Percentiles rank a stretch among this genome's conserved stretches.
These are phyloP conservation scores for Aspergillus novofumigatus DNA, from an alignment of 2,329 filamentous ascomycete genomes.

Conservation along the genomic window DNA sequence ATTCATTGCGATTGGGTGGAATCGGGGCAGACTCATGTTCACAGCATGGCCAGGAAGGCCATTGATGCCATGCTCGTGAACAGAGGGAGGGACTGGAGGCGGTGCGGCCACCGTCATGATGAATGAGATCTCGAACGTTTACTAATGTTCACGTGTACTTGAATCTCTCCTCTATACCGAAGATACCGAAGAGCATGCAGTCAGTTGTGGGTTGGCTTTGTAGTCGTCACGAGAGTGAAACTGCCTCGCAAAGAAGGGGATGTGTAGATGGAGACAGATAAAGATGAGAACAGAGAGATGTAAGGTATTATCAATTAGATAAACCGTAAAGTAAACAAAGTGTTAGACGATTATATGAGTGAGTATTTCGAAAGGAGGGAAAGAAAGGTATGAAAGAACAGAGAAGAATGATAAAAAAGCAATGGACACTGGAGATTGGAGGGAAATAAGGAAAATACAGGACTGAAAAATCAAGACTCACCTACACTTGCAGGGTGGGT, in stretches of 20 bases:
- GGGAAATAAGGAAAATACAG: background rate
- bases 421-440: background rate
- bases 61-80: slow-evolving; percentile 31
- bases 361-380: background rate
- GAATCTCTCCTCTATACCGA: background rate
- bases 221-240: background rate
- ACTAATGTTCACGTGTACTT: background rate
- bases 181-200: background rate
- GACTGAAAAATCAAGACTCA: background rate
- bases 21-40: slow-evolving; percentile 32
- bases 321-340: slow-evolving; percentile 1
- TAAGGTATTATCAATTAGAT: slow-evolving; percentile 4
- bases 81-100: slow-evolving; percentile 30
- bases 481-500: background rate
- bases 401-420: background rate
- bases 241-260: background rate
- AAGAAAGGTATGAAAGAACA: background rate
- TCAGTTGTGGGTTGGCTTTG: background rate
- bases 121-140: slow-evolving; percentile 1
- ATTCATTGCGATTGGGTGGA: slow-evolving; percentile 41
- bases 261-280: background rate
- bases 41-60: slow-evolving; percentile 21
- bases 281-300: background rate
- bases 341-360: background rate
- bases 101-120: slow-evolving; percentile 34